Conservation (phyloP, 148 eudicot genomes). For the Vaccinium vitisidaea region DNA sequence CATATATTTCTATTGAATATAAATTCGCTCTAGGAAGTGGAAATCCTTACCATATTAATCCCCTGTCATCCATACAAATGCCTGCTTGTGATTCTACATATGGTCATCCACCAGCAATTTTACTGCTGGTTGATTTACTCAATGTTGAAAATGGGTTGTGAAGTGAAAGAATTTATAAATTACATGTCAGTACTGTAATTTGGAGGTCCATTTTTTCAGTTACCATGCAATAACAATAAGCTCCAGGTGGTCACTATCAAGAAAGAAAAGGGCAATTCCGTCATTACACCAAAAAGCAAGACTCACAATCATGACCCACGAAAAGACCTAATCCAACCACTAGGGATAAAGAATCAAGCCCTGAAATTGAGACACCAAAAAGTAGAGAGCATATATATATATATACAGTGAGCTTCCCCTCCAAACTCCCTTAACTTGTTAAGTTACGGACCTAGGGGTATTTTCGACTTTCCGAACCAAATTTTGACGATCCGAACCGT, state of each 20-base stretch:
- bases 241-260: constrained; percentile 25
- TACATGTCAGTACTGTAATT: no score
- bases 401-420: no score
- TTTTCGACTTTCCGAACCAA: no score
- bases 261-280: constrained; percentile 18
- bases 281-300: constrained; percentile 14
- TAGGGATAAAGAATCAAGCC: constrained; percentile 20
- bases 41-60: background rate
- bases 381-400: background rate
- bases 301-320: constrained; percentile 27
- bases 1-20: background rate
- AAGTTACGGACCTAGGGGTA: no score
- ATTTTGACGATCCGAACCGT: no score
- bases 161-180: no score
- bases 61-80: background rate
- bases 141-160: background rate
- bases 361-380: constrained; percentile 14
- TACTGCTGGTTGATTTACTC: background rate
- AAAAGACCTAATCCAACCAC: constrained; percentile 38
- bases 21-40: background rate
- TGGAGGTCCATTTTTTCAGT: background rate
- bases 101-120: background rate
- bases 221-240: constrained; percentile 6
- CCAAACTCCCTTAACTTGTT: no score
- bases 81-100: background rate